Evolutionary conservation across 129 eudicot species (phyloP).

Genomic region (Rutidosis leptorrhynchoides): DNA sequence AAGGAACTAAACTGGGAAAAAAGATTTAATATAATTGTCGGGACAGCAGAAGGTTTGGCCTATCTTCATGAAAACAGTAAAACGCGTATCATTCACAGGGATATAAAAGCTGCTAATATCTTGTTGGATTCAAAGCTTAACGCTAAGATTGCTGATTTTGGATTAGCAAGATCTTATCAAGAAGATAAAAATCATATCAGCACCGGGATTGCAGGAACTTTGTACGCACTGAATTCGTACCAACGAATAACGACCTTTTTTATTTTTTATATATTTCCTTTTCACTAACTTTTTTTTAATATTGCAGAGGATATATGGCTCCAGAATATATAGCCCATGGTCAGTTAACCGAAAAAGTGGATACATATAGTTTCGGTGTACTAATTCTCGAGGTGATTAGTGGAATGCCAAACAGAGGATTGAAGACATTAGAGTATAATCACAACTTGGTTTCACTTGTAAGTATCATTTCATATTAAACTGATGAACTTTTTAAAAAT

Average conservation of each 20-base stretch:
- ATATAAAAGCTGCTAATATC: conserved; percentile 74
- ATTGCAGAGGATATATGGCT: conserved; percentile 66
- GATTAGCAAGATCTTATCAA: conserved; percentile 78
- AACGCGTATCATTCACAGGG: conserved; percentile 66
- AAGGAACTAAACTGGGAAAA: conserved; percentile 68
- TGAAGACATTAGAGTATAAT: conserved; percentile 38
- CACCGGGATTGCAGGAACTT: conserved; percentile 82
- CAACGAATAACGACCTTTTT: neutral
- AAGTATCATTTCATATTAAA: conserved; percentile 17
- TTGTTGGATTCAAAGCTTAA: conserved; percentile 65
- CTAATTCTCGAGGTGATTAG: conserved; percentile 67
- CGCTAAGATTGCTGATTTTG: conserved; percentile 89
- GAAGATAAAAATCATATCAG: conserved; percentile 82
- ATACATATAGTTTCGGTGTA: conserved; percentile 73
- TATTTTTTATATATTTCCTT: too few relatives aligned
- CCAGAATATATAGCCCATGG: conserved; percentile 70
- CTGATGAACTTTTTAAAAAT: neutral
- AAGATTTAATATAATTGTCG: conserved; percentile 53
- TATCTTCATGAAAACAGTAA: conserved; percentile 84
- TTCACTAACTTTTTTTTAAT: neutral
- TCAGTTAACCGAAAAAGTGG: conserved; percentile 67
- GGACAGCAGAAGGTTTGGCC: conserved; percentile 71
- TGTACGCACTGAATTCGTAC: conserved; percentile 43
- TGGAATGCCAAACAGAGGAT: conserved; percentile 58
- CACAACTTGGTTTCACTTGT: conserved; percentile 55